phyloP scores from a whole-genome alignment of 768 basidiomycete genomes.

The Leucosporidium creatinivorum region DNA sequence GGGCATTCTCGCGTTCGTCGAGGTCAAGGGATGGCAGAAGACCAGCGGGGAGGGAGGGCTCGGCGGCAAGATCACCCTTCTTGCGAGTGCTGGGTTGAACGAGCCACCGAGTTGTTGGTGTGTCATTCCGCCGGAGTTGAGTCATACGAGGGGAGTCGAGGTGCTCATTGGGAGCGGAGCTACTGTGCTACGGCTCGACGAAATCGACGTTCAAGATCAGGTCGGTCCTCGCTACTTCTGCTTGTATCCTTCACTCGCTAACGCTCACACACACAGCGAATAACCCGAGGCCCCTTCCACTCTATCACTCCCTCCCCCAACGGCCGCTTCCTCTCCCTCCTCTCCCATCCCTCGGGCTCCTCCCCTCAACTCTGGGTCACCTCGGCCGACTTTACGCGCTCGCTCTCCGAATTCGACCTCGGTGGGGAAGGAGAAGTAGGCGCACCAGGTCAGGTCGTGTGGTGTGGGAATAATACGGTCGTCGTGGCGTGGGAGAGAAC shows the following conservation, averaged over 20 bases:
- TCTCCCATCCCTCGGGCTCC: slow-evolving; percentile 43
- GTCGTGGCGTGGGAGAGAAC: slow-evolving; percentile 71
- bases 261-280: slow-evolving; percentile 46
- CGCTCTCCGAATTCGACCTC: slow-evolving; percentile 72
- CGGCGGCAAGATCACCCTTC: slow-evolving; percentile 13
- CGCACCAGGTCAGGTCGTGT: slow-evolving; percentile 61
- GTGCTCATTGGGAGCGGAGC: slow-evolving; percentile 73
- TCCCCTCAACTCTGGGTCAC: slow-evolving; percentile 69
- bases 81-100: slow-evolving; percentile 52
- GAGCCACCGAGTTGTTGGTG: slow-evolving; percentile 79
- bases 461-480: slow-evolving; percentile 96
- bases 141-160: slow-evolving; percentile 81
- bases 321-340: slow-evolving; percentile 79
- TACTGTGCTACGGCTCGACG: slow-evolving; percentile 79
- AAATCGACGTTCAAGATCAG: slow-evolving; percentile 76
- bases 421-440: slow-evolving; percentile 34
- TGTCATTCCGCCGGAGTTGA: slow-evolving; percentile 80
- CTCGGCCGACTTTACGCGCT: slow-evolving; percentile 85
- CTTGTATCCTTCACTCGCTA: background rate
- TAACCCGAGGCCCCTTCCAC: slow-evolving; percentile 80
- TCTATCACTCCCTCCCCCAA: slow-evolving; percentile 86
- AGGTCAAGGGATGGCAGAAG: slow-evolving; percentile 71
- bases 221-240: slow-evolving; percentile 29
- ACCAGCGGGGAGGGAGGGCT: background rate
- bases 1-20: slow-evolving; percentile 63